Evolutionary conservation across 345 rosid species (phyloP).

Genomic region (Streptanthus diversifolius): DNA sequence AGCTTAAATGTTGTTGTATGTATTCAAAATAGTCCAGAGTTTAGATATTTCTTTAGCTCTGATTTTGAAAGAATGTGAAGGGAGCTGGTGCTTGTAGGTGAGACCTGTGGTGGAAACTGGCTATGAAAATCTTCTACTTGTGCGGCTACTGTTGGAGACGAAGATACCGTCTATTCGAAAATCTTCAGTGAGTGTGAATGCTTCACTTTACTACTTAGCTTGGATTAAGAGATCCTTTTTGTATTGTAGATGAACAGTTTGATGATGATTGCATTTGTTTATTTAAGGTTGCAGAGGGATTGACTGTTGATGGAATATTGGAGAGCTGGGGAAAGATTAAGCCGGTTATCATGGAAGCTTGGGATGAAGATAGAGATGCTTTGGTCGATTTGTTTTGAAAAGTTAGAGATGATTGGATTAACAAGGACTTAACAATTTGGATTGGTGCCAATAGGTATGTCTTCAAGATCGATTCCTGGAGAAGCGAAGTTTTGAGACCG

Average conservation of each 20-base stretch:
- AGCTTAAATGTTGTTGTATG: not conserved
- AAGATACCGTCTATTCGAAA: constrained; percentile 63
- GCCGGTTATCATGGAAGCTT: constrained; percentile 75
- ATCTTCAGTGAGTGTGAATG: constrained; percentile 57
- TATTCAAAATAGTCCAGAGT: not conserved
- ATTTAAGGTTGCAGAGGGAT: constrained; percentile 71
- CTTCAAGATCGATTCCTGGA: not conserved
- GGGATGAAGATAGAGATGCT: constrained; percentile 67
- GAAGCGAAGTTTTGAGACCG: not conserved
- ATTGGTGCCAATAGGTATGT: constrained; percentile 90
- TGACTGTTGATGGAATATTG: constrained; percentile 60
- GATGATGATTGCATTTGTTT: not conserved
- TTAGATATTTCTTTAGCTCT: not conserved
- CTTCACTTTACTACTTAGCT: not conserved
- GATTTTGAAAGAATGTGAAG: not conserved
- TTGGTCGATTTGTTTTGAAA: constrained; percentile 74
- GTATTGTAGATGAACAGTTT: not conserved
- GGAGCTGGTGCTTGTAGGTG: constrained; percentile 43
- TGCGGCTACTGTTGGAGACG: constrained; percentile 69
- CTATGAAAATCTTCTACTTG: constrained; percentile 78
- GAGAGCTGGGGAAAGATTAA: constrained; percentile 76
- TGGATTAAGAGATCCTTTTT: not conserved
- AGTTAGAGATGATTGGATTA: constrained; percentile 92
- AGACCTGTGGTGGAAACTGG: constrained; percentile 98
- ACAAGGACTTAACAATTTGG: constrained; percentile 67